Conservation (phyloP, 2,329 filamentous ascomycete genomes). For the Beauveria asiatica region DNA sequence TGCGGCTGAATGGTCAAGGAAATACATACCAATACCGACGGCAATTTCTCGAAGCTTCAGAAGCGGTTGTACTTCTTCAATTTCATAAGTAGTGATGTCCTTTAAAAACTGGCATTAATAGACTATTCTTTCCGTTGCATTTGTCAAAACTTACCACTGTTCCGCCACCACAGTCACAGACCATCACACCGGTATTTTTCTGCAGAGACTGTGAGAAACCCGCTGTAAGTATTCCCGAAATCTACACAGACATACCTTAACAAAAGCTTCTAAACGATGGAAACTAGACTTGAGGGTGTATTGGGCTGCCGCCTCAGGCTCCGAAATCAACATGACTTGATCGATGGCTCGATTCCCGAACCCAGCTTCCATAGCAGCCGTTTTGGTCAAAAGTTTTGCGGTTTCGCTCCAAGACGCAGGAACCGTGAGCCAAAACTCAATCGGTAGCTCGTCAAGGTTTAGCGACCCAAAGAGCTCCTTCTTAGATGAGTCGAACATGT, state of each 20-base stretch:
- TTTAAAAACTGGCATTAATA: not conserved
- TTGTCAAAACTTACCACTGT: not conserved
- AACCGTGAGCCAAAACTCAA: conserved; percentile 14
- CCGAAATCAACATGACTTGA: conserved; percentile 11
- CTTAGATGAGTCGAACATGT: not conserved
- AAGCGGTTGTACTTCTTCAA: not conserved
- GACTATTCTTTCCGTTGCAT: no score
- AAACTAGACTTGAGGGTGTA: conserved; percentile 7
- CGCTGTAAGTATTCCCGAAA: no score
- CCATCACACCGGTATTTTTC: not conserved
- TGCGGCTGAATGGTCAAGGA: no score
- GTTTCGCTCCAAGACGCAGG: conserved; percentile 13
- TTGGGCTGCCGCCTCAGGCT: conserved; percentile 13
- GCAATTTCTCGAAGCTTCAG: not conserved
- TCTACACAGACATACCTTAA: conserved; percentile 29
- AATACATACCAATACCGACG: not conserved
- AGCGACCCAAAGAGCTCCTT: not conserved
- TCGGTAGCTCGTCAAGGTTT: not conserved
- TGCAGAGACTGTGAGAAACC: no score
- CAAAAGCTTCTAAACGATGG: conserved; percentile 32
- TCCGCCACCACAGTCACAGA: conserved; percentile 4
- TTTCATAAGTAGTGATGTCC: conserved; percentile 2
- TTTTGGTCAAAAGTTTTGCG: conserved; percentile 10
- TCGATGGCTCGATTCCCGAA: conserved; percentile 1
- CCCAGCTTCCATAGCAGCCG: not conserved